Percentiles rank a stretch among this genome's conserved stretches.
Conservation (phyloP, 345 rosid species). For the Eucalyptus victrix region DNA sequence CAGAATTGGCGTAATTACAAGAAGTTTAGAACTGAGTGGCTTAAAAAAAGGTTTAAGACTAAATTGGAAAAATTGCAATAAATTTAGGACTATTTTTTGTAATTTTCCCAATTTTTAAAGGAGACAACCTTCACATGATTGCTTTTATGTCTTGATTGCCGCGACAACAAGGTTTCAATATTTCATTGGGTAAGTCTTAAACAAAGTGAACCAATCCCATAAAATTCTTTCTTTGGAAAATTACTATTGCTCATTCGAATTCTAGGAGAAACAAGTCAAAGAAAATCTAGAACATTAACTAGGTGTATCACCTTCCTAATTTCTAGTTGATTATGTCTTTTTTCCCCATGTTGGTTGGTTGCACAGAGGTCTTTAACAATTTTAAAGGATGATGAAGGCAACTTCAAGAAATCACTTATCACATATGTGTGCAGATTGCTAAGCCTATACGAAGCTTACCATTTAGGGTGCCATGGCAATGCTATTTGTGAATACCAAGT, state of each 20-base stretch:
- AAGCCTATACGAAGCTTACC: slow-evolving; percentile 2
- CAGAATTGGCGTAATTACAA: too few relatives aligned
- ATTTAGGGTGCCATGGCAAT: neutral
- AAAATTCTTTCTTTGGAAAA: neutral
- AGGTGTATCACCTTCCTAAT: neutral
- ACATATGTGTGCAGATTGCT: neutral
- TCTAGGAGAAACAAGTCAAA: neutral
- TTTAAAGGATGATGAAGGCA: neutral
- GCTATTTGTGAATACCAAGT: neutral
- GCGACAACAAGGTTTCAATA: neutral
- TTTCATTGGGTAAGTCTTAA: neutral
- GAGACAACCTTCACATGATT: neutral
- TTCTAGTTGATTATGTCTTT: neutral
- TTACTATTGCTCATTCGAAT: neutral
- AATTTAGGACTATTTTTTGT: too few relatives aligned
- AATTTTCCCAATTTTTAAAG: neutral
- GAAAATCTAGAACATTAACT: neutral
- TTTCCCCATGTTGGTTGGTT: neutral
- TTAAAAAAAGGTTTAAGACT: too few relatives aligned
- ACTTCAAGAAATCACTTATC: neutral
- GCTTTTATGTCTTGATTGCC: neutral
- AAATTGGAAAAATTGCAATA: too few relatives aligned
- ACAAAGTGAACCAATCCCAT: neutral
- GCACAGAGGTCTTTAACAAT: neutral
- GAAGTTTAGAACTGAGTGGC: too few relatives aligned